Base-by-base conservation (phyloP, 2,329 filamentous ascomycete genomes). In the Onygenales sp. region DNA sequence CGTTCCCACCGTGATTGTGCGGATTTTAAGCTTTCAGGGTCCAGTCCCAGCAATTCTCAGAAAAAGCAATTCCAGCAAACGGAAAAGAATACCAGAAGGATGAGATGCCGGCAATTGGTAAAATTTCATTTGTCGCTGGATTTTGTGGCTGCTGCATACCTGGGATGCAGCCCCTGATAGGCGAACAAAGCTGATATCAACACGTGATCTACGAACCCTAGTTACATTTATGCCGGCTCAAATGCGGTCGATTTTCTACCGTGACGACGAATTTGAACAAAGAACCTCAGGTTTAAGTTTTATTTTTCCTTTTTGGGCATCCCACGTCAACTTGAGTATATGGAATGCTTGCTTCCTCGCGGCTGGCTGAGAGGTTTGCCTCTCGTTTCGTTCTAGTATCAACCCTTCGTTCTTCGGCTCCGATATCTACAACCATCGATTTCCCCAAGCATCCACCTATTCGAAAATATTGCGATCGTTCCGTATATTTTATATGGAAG, bases 1-100 rank as follows among this genome's bases (percentile, higher is more conserved):
- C 21, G 21, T 40, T 8, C 39, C 1, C 36, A 49, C 6, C 21
- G 9, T 13, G 32, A 40, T 31, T 49, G 36, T 17, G 3, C 36
- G 13, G 13, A 39, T 27, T 40, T 40, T 49, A 49, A 49, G 47
- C 47, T 27, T 49, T 40, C 47, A 40, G 36, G 47, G 47, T 49
- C 47, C 47, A 49, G 17, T 11, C 21, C 13, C 40, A 42, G 13
- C 17, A 21, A 49, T 32, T 13, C 14, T 7, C 10, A 40, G 9
- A 27, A 39, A 40, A 49, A 39, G 21, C 17, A 49, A 40, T 40
- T 32, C 17, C 31, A 39, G 21, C 36, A 49, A 49, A 49, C 17
- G 21, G 21, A 49, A 40, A 33, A 32, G 34, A 49, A 49, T 14
- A 27, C 40, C 13, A 6, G 36, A 14, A 8, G 1, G 17, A 17